Evolutionary conservation across 169 alveolate species (phyloP).

Genomic region (Prorocentrum cordatum): DNA sequence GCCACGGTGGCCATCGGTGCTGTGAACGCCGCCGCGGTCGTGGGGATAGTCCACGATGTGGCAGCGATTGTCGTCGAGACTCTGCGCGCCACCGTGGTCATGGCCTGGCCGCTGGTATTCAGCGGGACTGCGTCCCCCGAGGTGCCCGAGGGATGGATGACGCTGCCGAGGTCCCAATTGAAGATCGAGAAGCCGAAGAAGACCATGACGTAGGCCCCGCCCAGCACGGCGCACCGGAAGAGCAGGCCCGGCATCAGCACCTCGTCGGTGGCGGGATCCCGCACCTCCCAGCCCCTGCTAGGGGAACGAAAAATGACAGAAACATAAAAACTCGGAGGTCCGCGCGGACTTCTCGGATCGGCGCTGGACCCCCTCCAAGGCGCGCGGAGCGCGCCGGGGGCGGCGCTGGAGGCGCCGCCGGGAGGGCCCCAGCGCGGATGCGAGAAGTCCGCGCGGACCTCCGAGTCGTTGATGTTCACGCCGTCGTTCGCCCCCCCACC

Average conservation of each 20-base stretch:
- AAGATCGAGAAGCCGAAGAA: conserved; percentile 42
- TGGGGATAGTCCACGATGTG: too few relatives aligned
- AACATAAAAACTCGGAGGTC: background rate
- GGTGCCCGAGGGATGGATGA: too few relatives aligned
- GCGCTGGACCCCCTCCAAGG: background rate
- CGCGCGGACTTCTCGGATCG: background rate
- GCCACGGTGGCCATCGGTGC: too few relatives aligned
- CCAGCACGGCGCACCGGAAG: background rate
- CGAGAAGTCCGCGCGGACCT: background rate
- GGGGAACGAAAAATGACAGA: background rate
- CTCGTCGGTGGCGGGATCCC: background rate
- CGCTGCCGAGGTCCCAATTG: background rate
- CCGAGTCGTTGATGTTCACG: too few relatives aligned
- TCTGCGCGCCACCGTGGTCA: too few relatives aligned
- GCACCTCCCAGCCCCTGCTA: background rate
- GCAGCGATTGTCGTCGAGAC: too few relatives aligned
- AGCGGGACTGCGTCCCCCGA: too few relatives aligned
- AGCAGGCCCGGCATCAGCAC: background rate
- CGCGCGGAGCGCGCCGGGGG: background rate
- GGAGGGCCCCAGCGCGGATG: background rate
- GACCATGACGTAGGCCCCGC: background rate
- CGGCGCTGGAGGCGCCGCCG: background rate
- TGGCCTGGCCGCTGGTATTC: too few relatives aligned
- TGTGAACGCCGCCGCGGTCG: too few relatives aligned
- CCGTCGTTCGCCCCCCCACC: too few relatives aligned